Evolutionary conservation across 1,139 yeast species (phyloP).

Genomic region (Candida sojae): DNA sequence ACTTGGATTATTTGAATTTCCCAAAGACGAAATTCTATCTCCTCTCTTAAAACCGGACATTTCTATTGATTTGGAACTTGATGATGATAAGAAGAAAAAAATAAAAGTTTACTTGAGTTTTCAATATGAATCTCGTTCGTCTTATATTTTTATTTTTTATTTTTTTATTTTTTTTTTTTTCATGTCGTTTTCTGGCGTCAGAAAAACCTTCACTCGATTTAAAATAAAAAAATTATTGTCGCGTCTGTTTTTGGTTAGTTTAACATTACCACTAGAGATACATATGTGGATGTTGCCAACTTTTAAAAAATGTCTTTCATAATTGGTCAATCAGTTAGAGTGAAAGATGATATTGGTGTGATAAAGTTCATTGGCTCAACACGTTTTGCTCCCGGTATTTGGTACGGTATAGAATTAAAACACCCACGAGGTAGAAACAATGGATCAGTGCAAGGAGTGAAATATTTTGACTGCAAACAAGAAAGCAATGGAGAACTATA

Average conservation of each 20-base stretch:
- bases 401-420: constrained; percentile 81
- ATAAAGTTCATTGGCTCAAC: constrained; percentile 56
- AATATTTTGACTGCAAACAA: constrained; percentile 57
- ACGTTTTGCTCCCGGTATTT: constrained; percentile 60
- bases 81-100: neutral
- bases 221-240: neutral
- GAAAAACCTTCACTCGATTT: neutral
- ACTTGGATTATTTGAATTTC: neutral
- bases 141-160: no score
- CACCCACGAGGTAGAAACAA: constrained; percentile 72
- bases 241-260: neutral
- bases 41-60: constrained; percentile 3
- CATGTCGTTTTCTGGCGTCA: no score
- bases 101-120: neutral
- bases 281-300: neutral
- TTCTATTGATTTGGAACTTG: neutral
- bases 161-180: no score
- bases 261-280: no score
- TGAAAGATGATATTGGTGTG: constrained; percentile 44
- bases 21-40: constrained; percentile 3
- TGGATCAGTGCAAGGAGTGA: constrained; percentile 67
- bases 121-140: no score
- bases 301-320: constrained; percentile 7
- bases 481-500: constrained; percentile 28
- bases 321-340: constrained; percentile 45